A percentile compares a stretch with the other conserved stretches of the same genome.
These are phyloP conservation scores for Annulohypoxylon maeteangense DNA, from an alignment of 495 filamentous ascomycete genomes.

Conservation along the genomic window DNA sequence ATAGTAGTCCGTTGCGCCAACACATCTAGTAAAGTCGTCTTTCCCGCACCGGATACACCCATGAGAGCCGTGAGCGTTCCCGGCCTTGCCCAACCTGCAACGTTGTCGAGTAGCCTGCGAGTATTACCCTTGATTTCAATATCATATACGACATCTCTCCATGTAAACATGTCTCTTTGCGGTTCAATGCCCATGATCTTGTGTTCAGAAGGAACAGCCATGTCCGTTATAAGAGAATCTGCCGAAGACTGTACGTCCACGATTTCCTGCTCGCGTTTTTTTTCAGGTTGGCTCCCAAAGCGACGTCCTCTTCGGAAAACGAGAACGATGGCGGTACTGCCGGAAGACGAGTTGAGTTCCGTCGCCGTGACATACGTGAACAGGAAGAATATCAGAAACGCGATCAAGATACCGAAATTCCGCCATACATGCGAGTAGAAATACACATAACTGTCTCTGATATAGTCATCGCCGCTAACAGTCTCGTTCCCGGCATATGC, in stretches of 20 bases:
- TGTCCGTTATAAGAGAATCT: slow-evolving; percentile 4
- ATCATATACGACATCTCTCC: slow-evolving; percentile 8
- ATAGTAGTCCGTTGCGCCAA: slow-evolving; percentile 9
- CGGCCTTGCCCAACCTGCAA: slow-evolving; percentile 10
- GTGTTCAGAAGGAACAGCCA: not conserved
- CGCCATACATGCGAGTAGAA: slow-evolving; percentile 3
- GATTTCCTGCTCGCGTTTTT: not conserved
- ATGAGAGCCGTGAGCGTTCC: slow-evolving; percentile 10
- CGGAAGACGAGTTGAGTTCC: not conserved
- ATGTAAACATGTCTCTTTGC: slow-evolving; percentile 8
- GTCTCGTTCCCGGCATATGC: not conserved
- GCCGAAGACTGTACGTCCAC: slow-evolving; percentile 5
- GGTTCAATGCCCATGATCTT: slow-evolving; percentile 3
- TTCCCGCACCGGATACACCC: slow-evolving; percentile 10
- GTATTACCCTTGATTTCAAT: slow-evolving; percentile 4
- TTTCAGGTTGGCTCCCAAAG: not conserved
- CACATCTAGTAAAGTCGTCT: slow-evolving; percentile 4
- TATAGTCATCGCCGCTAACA: slow-evolving; percentile 4
- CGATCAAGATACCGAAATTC: slow-evolving; percentile 5
- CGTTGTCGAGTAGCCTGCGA: slow-evolving; percentile 8
- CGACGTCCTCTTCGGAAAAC: slow-evolving; percentile 3
- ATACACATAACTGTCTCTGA: not conserved
- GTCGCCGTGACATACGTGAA: not conserved
- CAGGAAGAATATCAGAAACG: slow-evolving; percentile 5
- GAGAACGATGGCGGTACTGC: not conserved